Evolutionary conservation across 148 eudicot species (phyloP).

Genomic region (Chenopodium berlandieri): DNA sequence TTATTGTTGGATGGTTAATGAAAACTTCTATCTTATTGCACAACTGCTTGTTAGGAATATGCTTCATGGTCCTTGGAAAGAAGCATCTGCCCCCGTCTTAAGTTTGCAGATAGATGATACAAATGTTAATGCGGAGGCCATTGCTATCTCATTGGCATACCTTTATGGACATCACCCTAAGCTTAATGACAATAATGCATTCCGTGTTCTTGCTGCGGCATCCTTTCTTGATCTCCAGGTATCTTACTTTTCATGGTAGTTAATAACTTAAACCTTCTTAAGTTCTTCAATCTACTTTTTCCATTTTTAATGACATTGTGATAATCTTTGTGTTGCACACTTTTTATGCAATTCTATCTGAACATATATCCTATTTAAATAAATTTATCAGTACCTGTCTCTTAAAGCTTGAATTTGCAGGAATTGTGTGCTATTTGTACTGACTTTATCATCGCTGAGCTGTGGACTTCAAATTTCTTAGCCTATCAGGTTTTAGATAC

Average conservation of each 20-base stretch:
- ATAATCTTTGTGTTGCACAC: not conserved
- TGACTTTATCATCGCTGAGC: slow-evolving; percentile 89
- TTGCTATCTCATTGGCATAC: slow-evolving; percentile 86
- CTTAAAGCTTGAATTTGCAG: slow-evolving; percentile 47
- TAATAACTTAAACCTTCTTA: not conserved
- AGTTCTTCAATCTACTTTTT: not conserved
- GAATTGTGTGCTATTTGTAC: slow-evolving; percentile 96
- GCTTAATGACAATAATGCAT: slow-evolving; percentile 89
- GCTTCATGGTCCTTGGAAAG: slow-evolving; percentile 99
- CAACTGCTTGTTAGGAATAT: slow-evolving; percentile 62
- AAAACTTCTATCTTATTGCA: not conserved
- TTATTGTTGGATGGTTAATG: slow-evolving; percentile 2
- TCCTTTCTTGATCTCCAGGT: slow-evolving; percentile 99
- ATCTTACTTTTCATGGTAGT: slow-evolving; percentile 14
- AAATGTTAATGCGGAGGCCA: slow-evolving; percentile 86
- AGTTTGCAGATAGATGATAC: slow-evolving; percentile 87
- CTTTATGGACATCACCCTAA: slow-evolving; percentile 94
- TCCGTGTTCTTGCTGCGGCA: slow-evolving; percentile 97
- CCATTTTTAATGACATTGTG: not conserved
- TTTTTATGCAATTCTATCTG: not conserved
- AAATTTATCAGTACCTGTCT: slow-evolving; percentile 1
- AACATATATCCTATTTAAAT: not conserved
- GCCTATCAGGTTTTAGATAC: slow-evolving; percentile 71
- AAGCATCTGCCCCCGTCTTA: slow-evolving; percentile 86
- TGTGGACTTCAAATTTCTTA: slow-evolving; percentile 98